These are phyloP conservation scores for Trichoderma sp. DNA, from an alignment of 2,329 filamentous ascomycete genomes.

Conservation along the genomic window DNA sequence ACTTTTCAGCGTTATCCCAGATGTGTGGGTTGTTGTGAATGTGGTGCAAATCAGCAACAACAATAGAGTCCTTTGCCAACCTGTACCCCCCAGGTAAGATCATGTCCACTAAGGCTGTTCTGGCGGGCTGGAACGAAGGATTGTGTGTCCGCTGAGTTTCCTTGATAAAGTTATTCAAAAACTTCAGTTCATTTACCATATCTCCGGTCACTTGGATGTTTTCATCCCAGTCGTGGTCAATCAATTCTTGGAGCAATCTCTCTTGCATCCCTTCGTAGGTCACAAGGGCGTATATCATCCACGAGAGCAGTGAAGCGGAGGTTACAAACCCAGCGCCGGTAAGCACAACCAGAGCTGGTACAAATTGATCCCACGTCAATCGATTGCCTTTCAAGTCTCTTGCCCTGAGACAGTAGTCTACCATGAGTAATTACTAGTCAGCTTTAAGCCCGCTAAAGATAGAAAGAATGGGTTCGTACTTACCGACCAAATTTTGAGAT, in stretches of 20 bases:
- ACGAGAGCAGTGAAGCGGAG: conserved; percentile 56
- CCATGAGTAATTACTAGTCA: neutral
- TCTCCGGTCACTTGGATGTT: conserved; percentile 47
- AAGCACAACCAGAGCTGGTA: conserved; percentile 45
- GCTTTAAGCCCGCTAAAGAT: neutral
- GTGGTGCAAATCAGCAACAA: conserved; percentile 52
- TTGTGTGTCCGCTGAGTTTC: conserved; percentile 60
- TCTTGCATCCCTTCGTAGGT: conserved; percentile 56
- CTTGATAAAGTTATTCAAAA: conserved; percentile 59
- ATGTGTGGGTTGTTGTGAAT: conserved; percentile 53
- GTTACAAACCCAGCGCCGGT: conserved; percentile 61
- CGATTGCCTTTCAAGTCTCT: conserved; percentile 54
- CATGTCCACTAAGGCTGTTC: conserved; percentile 54
- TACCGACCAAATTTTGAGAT: conserved; percentile 40
- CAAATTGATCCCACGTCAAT: conserved; percentile 38
- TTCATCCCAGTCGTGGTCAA: conserved; percentile 47
- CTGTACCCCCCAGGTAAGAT: conserved; percentile 59
- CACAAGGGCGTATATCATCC: conserved; percentile 54
- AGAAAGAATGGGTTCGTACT: neutral
- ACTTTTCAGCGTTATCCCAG: conserved; percentile 58
- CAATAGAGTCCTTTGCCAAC: conserved; percentile 49
- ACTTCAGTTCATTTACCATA: conserved; percentile 46
- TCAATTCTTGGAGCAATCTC: conserved; percentile 54
- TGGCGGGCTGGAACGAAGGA: conserved; percentile 59
- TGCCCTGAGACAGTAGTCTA: conserved; percentile 53